Evolutionary conservation across 768 basidiomycete species (phyloP).

Genomic region (Termitomyces sp.): DNA sequence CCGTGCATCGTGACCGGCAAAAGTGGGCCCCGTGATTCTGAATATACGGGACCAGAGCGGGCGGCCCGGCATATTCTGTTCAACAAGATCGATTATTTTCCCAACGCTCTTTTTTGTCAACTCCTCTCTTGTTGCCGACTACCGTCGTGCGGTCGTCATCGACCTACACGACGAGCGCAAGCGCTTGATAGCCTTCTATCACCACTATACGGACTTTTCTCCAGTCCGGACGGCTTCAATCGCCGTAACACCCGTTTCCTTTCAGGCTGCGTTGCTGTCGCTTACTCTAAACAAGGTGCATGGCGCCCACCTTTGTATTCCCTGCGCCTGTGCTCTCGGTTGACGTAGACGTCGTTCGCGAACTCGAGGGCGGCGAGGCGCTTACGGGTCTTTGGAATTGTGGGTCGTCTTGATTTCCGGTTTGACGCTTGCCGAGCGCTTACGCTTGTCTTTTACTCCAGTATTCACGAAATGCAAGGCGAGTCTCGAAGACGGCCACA

Average conservation of each 20-base stretch:
- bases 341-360: slow-evolving; percentile 57
- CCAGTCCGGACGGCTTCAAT: neutral
- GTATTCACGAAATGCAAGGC: slow-evolving; percentile 85
- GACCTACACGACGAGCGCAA: neutral
- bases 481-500: slow-evolving; percentile 69
- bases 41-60: neutral
- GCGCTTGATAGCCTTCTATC: neutral
- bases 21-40: slow-evolving; percentile 5
- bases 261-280: slow-evolving; percentile 6
- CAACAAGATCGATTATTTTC: slow-evolving; percentile 13
- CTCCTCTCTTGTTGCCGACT: slow-evolving; percentile 1
- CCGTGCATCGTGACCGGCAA: slow-evolving; percentile 9
- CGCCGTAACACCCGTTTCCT: slow-evolving; percentile 11
- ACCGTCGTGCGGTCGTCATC: slow-evolving; percentile 1
- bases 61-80: slow-evolving; percentile 9
- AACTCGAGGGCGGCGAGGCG: slow-evolving; percentile 65
- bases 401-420: slow-evolving; percentile 26
- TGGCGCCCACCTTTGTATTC: slow-evolving; percentile 29
- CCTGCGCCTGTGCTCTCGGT: slow-evolving; percentile 65
- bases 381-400: slow-evolving; percentile 65
- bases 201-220: neutral
- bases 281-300: neutral
- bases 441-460: slow-evolving; percentile 41
- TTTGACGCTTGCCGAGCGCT: neutral
- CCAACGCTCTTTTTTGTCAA: slow-evolving; percentile 3